Evolutionary conservation across 345 rosid species (phyloP), one percentile per base, ranked within the genome.

Genomic region (Lumnitzera racemosa): DNA sequence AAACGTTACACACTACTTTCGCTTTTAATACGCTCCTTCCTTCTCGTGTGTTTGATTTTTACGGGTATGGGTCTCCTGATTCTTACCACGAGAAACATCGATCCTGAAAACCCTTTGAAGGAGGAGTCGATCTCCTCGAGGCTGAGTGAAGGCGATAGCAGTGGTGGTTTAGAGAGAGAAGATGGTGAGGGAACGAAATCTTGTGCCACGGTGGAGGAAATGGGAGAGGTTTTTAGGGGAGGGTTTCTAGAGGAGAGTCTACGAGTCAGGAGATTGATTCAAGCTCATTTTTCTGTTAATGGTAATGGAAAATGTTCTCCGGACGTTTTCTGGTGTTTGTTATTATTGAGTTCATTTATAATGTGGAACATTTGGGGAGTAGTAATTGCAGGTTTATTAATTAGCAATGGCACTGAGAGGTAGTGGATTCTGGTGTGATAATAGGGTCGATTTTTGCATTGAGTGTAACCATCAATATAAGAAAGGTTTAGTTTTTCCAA

Each of bases 181-280:
- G 56, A 11, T 51, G 4, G 46, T 49, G 29, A 2, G 24, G 47
- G 53, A 36, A 20, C 27, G 12, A 61, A 55, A 72, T 49, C 80
- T 9, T 94, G 99, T 63, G 92, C 92, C 46, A 90, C 96, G 49
- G 97, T 90, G 67, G 97, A 90, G 65, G 95, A 90, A 66, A 94
- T 90, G 99, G 99, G 97, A 51, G 77, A 70, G 66, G 81, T 61
- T 62, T 86, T 94, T 64, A 67, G 61, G n/a, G 81, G 83, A 7
- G 78, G 75, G 50, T 74, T 78, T 25, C 72, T 71, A 56, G 73
- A 78, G 69, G 88, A 84, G 61, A 90, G 86, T 70, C 84, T 90
- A 23, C 73, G 81, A 63, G 90, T 88, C 13, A 73, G 96, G 55
- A 58, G 62, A 49, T 49, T 88, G 36, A 81, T 90, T 56, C 81